A percentile compares a stretch with the other conserved stretches of the same genome.
These are phyloP conservation scores for Filobasidium floriforme DNA, from an alignment of 768 basidiomycete species.

Conservation along the genomic window DNA sequence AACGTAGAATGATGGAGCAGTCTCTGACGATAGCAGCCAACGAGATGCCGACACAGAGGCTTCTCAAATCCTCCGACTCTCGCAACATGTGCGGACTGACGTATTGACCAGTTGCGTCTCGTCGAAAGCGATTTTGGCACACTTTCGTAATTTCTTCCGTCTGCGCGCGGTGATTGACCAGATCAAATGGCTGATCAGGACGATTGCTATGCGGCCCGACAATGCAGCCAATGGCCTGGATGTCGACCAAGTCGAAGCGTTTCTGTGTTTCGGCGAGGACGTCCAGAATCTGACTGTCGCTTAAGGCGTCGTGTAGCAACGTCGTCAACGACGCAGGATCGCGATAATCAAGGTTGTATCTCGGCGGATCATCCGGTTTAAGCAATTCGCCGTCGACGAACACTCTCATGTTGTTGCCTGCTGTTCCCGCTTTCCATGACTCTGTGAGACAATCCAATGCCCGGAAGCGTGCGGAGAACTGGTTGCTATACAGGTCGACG, in stretches of 20 bases:
- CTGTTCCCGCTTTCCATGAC: background rate
- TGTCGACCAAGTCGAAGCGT: background rate
- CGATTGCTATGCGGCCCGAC: no score
- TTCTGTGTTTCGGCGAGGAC: background rate
- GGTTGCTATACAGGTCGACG: background rate
- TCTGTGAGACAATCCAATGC: background rate
- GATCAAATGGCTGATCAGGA: no score
- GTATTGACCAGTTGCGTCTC: background rate
- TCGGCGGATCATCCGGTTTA: background rate
- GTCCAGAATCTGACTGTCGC: background rate
- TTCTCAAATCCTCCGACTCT: background rate
- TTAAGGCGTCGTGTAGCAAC: background rate
- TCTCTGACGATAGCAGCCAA: constrained; percentile 1
- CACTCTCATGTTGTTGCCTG: constrained; percentile 3
- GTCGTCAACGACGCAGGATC: background rate
- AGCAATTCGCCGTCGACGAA: background rate
- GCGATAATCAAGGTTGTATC: background rate
- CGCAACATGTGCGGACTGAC: background rate
- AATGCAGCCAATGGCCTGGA: background rate
- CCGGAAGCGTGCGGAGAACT: background rate
- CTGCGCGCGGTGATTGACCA: no score
- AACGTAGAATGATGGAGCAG: background rate
- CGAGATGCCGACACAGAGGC: background rate
- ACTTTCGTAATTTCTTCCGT: no score
- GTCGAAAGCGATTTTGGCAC: background rate